Conservation (phyloP, 2,329 filamentous ascomycete species). For the Dactylellina cionopaga region DNA sequence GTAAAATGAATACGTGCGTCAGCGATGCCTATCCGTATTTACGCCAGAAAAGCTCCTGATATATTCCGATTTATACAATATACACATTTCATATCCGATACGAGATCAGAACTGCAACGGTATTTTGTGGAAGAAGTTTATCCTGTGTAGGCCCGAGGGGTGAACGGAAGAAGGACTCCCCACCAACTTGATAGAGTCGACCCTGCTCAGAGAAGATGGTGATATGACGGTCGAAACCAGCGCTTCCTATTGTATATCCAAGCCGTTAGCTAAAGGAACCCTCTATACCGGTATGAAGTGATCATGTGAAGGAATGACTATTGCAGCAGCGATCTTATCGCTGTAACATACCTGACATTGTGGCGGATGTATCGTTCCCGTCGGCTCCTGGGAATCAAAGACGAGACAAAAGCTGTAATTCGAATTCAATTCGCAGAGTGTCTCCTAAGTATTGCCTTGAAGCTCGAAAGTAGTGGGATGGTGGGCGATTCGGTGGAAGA, state of each 20-base stretch:
- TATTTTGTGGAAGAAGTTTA: constrained; percentile 21
- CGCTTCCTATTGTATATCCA: constrained; percentile 69
- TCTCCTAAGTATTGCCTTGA: background rate
- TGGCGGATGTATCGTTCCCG: constrained; percentile 24
- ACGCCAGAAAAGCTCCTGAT: constrained; percentile 14
- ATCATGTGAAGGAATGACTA: constrained; percentile 17
- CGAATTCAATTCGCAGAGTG: background rate
- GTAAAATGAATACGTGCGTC: constrained; percentile 32
- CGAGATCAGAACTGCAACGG: constrained; percentile 46
- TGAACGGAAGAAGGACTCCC: constrained; percentile 61
- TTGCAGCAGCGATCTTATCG: constrained; percentile 5
- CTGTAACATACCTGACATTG: constrained; percentile 48
- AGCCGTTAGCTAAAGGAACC: constrained; percentile 18
- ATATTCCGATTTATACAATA: constrained; percentile 30
- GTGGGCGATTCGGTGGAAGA: constrained; percentile 21
- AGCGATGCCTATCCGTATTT: constrained; percentile 30
- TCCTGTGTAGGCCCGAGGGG: constrained; percentile 11
- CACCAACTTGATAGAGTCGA: constrained; percentile 99
- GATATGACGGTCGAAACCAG: constrained; percentile 97
- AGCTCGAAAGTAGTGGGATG: background rate
- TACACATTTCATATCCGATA: constrained; percentile 16
- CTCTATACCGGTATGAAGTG: background rate
- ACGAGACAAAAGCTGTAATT: background rate
- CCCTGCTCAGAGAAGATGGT: constrained; percentile 99
- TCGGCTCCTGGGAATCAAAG: background rate